Base-by-base conservation (phyloP, 2,329 filamentous ascomycete genomes). In the Talaromyces sp. region DNA sequence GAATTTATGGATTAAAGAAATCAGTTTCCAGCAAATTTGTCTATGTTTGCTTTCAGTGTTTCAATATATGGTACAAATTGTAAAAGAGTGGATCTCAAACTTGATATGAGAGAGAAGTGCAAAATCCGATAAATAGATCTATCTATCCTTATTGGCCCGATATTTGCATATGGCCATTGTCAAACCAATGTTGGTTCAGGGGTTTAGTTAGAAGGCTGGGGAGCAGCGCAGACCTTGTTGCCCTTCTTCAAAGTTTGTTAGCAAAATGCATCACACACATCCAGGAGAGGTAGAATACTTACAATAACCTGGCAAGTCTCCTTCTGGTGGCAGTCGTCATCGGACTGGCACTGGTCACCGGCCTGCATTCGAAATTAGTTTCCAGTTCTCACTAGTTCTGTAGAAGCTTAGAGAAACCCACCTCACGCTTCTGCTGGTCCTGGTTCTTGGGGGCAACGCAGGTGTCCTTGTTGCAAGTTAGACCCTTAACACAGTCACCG, bases 191-290 rank as follows among this genome's bases (percentile, higher is more conserved):
- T 19, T 27, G 3, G 14, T 36, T 42, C 27, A 11, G 29, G 35
- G 20, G 24, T 17, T 53, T 53, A 53, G 32, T 53, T 53, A 22
- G 51, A 53, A 14, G 22, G 22, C 41, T 49, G 33, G 20, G 46
- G 46, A 41, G 47, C 33, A 35, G 46, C 51, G 40, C 51, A 54
- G 46, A 54, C 24, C 41, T 54, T 49, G 40, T 46, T 43, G 9
- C 46, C 51, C 46, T 54, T 54, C 49, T 52, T n/a, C n/a, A n/a
- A n/a, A n/a, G n/a, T n/a, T n/a, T n/a, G n/a, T 27, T 35, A 44
- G 24, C 24, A 27, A 19, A 19, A 19, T 16, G 13, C 13, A 35
- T 7, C 7, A 29, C 33, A 22, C 7, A 48, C 17, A n/a, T 17
- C 7, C 4, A 3, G 4, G n/a, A 14, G 16, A 0, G 3, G 9